Percentiles rank a stretch among this genome's conserved stretches.
Conservation (phyloP, 106 monocot species). For the Xerophyta viscosa region DNA sequence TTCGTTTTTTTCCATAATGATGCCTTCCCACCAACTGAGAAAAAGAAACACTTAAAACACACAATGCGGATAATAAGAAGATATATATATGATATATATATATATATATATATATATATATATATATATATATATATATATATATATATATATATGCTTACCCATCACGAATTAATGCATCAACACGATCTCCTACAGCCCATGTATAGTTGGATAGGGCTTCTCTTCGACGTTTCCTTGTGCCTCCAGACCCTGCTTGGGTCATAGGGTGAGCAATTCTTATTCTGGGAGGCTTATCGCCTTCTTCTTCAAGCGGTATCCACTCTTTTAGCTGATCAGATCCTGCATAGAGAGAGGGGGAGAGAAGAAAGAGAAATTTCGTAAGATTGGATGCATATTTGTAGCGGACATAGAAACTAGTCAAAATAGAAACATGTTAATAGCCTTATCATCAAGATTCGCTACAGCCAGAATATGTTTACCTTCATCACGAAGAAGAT, state of each 20-base stretch:
- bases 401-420: background rate
- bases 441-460: background rate
- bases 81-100: background rate
- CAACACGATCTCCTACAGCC: conserved; percentile 78
- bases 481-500: conserved; percentile 54
- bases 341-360: conserved; percentile 40
- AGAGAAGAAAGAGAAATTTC: too few species aligned
- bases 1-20: conserved; percentile 54
- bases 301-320: conserved; percentile 49
- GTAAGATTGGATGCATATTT: too few species aligned
- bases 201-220: conserved; percentile 36
- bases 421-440: background rate
- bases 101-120: too few species aligned
- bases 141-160: conserved; percentile 30
- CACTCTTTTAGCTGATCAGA: conserved; percentile 66
- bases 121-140: too few species aligned
- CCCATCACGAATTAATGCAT: conserved; percentile 75
- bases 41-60: background rate
- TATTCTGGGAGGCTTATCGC: conserved; percentile 57
- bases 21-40: conserved; percentile 89
- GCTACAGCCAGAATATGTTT: too few species aligned
- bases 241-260: conserved; percentile 39
- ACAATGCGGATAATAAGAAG: background rate
- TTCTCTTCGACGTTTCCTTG: conserved; percentile 67
- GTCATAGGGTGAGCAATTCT: conserved; percentile 49